Evolutionary conservation across 2,329 filamentous ascomycete genomes (phyloP), one percentile per base, ranked within the genome.

Genomic region (Cercospora sesami): DNA sequence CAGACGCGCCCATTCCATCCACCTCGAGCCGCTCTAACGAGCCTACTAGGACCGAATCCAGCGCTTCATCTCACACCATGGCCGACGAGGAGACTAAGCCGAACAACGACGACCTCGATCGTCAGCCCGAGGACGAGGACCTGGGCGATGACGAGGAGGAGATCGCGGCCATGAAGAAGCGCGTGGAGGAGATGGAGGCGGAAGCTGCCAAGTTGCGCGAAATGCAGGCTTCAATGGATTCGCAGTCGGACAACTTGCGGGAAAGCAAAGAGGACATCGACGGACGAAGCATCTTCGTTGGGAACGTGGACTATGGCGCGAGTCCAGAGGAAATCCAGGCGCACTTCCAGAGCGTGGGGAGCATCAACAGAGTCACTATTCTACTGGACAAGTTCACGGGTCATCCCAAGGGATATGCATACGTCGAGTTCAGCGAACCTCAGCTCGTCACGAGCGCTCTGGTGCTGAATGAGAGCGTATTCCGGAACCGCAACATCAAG

Each of bases 371-470:
- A 69, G 95, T 99, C 68, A 99, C 95, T 1, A 99, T 99, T 73
- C 84, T 99, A 74, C 84, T 99, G 74, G 95, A 99, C 83, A 99
- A 99, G 84, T 98, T 97, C 78, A 97, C 94, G 10, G 95, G 95
- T 72, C 94, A 98, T 84, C 95, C 95, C n/a, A 99, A 99, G 85
- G 95, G 95, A 73, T 99, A 99, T 83, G 95, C 95, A 78, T 99
- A 99, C 82, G 95, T 99, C 76, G 95, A 99, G 82, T 99, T 99
- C 79, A 91, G 92, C 69, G 95, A 98, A 82, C 93, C 95, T 60
- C 94, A 89, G 81, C 86, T 97, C 69, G 94, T 99, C 71, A 93
- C 92, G 59, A 92, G 96, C 80, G 95, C 95, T 28, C 86, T 99
- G 69, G 93, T 98, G 48, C 85, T 99, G 67, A 98, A 99, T 80